phyloP scores from a whole-genome alignment of 179 eudicot genomes.

The Drosera spatulata region DNA sequence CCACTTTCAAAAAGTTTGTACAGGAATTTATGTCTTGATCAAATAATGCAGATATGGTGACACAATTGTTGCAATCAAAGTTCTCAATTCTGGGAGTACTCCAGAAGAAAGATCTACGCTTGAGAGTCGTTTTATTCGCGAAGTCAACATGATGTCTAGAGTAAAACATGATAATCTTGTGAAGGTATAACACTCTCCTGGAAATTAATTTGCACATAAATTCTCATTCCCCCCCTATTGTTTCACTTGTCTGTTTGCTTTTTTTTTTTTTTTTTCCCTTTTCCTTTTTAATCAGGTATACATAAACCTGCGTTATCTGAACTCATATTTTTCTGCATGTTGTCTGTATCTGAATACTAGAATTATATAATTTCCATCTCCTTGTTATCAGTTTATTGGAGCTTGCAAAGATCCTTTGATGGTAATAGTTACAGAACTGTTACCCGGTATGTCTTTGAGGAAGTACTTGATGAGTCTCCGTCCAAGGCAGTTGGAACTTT shows the following conservation, averaged over 20 bases:
- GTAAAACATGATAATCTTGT: conserved; percentile 89
- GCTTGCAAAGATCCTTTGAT: conserved; percentile 97
- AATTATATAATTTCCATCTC: background rate
- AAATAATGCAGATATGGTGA: conserved; percentile 57
- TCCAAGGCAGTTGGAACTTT: conserved; percentile 63
- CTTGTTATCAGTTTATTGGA: conserved; percentile 76
- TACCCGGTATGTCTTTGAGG: conserved; percentile 87
- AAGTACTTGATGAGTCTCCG: conserved; percentile 69
- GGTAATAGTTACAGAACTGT: conserved; percentile 89
- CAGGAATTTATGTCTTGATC: conserved; percentile 4
- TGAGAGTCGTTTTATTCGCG: conserved; percentile 79
- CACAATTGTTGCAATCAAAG: conserved; percentile 85
- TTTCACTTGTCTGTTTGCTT: background rate
- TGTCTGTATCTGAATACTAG: background rate
- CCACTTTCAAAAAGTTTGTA: background rate
- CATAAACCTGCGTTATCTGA: too few species aligned
- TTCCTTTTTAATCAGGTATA: too few species aligned
- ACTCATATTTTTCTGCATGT: background rate
- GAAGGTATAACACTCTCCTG: conserved; percentile 33
- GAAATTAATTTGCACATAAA: too few species aligned
- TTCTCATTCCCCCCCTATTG: background rate
- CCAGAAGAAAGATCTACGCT: conserved; percentile 61
- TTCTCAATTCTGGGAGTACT: conserved; percentile 72
- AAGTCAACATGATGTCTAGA: conserved; percentile 89
- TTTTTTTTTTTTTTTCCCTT: background rate